A percentile compares a stretch with the other conserved stretches of the same genome.
phyloP scores from a whole-genome alignment of 1,284 basidiomycete species.

The Takashimella tepidaria region DNA sequence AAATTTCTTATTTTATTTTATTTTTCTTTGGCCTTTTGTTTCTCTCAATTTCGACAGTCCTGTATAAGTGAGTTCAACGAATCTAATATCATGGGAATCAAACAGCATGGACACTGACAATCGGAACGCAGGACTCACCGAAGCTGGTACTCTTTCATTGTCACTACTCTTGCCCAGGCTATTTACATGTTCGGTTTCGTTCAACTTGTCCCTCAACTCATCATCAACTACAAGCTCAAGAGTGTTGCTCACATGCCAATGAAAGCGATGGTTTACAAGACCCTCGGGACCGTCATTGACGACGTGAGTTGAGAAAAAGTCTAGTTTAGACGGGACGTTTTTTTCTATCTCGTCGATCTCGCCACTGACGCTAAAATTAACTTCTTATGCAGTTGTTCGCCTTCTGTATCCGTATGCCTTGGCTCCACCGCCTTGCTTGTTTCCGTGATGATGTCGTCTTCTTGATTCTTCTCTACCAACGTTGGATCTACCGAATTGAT shows the following conservation, averaged over 20 bases:
- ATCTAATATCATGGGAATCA: no score
- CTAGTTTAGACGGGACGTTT: no score
- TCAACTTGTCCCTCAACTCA: constrained; percentile 81
- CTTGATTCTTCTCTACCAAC: constrained; percentile 53
- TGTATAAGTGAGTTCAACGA: no score
- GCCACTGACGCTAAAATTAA: background rate
- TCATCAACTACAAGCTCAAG: constrained; percentile 94
- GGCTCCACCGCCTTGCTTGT: constrained; percentile 62
- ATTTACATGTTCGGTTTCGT: constrained; percentile 88
- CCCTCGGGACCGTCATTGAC: constrained; percentile 62
- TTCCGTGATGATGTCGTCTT: constrained; percentile 85
- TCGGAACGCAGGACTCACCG: constrained; percentile 76
- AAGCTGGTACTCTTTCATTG: constrained; percentile 93
- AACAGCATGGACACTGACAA: no score
- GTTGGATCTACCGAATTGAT: constrained; percentile 94
- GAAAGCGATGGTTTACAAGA: constrained; percentile 96
- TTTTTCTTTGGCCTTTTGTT: no score
- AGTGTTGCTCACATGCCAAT: constrained; percentile 55
- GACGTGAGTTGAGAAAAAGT: constrained; percentile 57
- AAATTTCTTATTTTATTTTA: no score
- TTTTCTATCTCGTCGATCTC: no score
- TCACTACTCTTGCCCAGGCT: constrained; percentile 55
- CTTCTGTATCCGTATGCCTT: constrained; percentile 94
- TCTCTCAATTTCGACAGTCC: no score
- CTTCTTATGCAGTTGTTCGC: constrained; percentile 22